Percentiles rank a stretch among this genome's conserved stretches.
Evolutionary conservation across 2,329 filamentous ascomycete species (phyloP).

Genomic region (Xylaria sp.): DNA sequence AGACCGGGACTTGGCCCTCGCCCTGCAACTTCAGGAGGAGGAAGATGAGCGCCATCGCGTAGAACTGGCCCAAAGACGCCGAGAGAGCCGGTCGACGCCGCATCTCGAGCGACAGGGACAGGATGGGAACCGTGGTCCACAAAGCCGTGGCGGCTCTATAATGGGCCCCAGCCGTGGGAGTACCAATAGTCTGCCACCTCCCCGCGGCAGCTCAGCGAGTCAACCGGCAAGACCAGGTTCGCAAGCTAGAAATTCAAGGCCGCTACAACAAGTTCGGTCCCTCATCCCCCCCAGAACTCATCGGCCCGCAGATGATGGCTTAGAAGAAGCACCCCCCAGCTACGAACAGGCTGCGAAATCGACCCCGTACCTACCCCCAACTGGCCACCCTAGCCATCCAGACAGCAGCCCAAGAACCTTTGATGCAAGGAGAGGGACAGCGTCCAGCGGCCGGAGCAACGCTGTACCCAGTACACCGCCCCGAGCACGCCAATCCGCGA

Average conservation of each 20-base stretch:
- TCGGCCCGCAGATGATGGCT: conserved; percentile 35
- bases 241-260: conserved; percentile 21
- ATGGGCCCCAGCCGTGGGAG: conserved; percentile 18
- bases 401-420: conserved; percentile 34
- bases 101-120: conserved; percentile 62
- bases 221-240: conserved; percentile 20
- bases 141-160: conserved; percentile 22
- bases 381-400: conserved; percentile 47
- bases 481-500: conserved; percentile 36
- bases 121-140: conserved; percentile 25
- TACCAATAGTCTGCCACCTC: conserved; percentile 23
- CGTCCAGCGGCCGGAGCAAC: conserved; percentile 12
- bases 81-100: conserved; percentile 66
- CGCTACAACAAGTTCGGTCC: conserved; percentile 41
- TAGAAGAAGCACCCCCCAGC: conserved; percentile 51
- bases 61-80: conserved; percentile 55
- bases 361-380: conserved; percentile 47
- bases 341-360: conserved; percentile 54
- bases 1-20: conserved; percentile 81
- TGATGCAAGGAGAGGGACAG: conserved; percentile 20
- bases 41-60: conserved; percentile 73
- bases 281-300: conserved; percentile 41
- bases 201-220: conserved; percentile 25
- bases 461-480: conserved; percentile 23
- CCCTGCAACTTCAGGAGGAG: conserved; percentile 89